These are phyloP conservation scores for Leptographium radiaticola DNA, from an alignment of 2,329 filamentous ascomycete genomes.

Conservation along the genomic window DNA sequence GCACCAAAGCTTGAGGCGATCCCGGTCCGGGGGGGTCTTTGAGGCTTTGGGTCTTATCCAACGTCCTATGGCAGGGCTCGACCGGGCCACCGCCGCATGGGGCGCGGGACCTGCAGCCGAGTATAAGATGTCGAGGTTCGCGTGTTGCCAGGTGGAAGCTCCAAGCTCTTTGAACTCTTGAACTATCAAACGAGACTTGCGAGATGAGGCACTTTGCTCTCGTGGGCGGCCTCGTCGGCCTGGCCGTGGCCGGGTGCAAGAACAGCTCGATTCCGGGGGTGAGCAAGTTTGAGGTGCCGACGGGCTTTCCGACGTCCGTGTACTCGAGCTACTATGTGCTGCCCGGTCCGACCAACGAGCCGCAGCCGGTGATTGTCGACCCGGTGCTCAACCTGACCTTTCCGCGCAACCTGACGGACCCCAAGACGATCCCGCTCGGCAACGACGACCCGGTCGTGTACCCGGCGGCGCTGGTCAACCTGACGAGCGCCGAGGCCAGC, in stretches of 20 bases:
- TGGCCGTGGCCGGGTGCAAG: not conserved
- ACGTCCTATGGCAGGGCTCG: too few relatives aligned
- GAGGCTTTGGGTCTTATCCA: too few relatives aligned
- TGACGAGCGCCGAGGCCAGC: conserved; percentile 25
- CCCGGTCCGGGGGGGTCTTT: too few relatives aligned
- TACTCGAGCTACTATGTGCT: conserved; percentile 35
- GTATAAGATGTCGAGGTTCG: too few relatives aligned
- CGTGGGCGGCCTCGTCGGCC: not conserved
- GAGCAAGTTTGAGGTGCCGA: conserved; percentile 25
- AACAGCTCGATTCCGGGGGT: conserved; percentile 17
- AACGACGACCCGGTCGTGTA: conserved; percentile 36
- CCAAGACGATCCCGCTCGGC: conserved; percentile 32
- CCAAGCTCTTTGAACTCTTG: too few relatives aligned
- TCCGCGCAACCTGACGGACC: conserved; percentile 40
- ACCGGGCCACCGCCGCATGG: too few relatives aligned
- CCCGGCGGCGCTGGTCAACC: conserved; percentile 28
- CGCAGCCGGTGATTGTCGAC: conserved; percentile 32
- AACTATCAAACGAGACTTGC: too few relatives aligned
- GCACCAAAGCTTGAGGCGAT: too few relatives aligned
- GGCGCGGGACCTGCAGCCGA: too few relatives aligned
- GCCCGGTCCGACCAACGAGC: conserved; percentile 18
- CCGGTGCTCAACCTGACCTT: conserved; percentile 40
- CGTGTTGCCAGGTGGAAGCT: too few relatives aligned
- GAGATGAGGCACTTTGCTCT: conserved; percentile 3
- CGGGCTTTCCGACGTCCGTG: conserved; percentile 35